These are phyloP conservation scores for Ceraceosorus guamensis DNA, from an alignment of 1,284 basidiomycete species.

Conservation along the genomic window DNA sequence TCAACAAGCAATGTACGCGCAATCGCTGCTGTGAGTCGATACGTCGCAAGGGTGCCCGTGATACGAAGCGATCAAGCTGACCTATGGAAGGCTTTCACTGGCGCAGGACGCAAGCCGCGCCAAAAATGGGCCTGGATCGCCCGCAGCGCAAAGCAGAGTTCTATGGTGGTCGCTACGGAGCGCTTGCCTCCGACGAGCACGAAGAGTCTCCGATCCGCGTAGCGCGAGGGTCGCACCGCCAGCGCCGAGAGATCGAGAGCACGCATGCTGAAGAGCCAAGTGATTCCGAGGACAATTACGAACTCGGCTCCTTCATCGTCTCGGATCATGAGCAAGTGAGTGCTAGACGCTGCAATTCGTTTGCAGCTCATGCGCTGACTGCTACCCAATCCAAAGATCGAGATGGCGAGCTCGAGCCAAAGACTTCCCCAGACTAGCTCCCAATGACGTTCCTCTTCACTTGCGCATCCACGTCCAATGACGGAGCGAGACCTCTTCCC, in stretches of 20 bases:
- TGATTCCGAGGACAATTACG: constrained; percentile 5
- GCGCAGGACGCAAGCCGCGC: neutral
- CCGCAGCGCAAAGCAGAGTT: neutral
- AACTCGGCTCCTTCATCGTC: constrained; percentile 10
- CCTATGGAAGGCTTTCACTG: neutral
- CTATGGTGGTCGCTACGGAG: neutral
- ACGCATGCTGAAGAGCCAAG: no score
- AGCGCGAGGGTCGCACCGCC: neutral
- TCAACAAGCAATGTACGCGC: constrained; percentile 40
- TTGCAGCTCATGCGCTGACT: no score
- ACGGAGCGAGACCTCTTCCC: no score
- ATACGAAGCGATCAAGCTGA: neutral
- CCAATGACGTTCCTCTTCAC: no score
- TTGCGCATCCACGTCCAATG: no score
- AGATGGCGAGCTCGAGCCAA: no score
- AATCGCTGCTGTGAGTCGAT: constrained; percentile 30
- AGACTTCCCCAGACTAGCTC: no score
- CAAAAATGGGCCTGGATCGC: neutral
- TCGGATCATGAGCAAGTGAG: constrained; percentile 6
- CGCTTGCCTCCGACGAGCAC: neutral
- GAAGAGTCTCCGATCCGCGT: neutral
- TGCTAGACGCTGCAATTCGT: no score
- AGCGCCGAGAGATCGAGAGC: no score
- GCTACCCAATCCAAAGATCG: no score
- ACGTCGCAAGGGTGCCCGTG: neutral